Conservation (phyloP, 331 rosid genomes). For the Rhamnella rubrinervis region DNA sequence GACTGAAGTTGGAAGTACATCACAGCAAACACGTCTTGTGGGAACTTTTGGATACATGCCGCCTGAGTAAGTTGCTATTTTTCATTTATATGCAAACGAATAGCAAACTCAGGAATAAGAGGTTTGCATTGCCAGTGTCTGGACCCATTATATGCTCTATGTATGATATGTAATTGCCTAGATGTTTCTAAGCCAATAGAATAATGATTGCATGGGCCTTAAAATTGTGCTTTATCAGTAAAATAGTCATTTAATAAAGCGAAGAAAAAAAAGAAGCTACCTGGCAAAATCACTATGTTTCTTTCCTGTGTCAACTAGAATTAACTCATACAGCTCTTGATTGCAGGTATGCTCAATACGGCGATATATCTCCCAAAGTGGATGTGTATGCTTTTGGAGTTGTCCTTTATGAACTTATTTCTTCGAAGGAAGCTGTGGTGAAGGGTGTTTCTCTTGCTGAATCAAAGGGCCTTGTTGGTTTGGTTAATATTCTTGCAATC, state of each 20-base stretch:
- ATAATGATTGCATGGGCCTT: neutral
- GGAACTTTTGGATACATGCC: conserved; percentile 99
- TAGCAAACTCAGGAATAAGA: conserved; percentile 9
- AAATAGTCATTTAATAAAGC: neutral
- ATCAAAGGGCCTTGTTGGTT: conserved; percentile 64
- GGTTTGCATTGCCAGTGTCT: conserved; percentile 7
- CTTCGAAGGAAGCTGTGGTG: conserved; percentile 77
- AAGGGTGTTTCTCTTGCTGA: conserved; percentile 39
- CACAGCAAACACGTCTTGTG: conserved; percentile 62
- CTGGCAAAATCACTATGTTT: neutral
- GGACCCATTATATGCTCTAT: neutral
- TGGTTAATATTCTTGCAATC: conserved; percentile 47
- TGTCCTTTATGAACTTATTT: conserved; percentile 81
- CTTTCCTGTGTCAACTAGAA: conserved; percentile 6
- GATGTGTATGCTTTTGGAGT: conserved; percentile 92
- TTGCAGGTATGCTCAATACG: conserved; percentile 76
- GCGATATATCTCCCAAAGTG: conserved; percentile 78
- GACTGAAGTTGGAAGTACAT: conserved; percentile 62
- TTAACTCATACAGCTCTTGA: conserved; percentile 20
- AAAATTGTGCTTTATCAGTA: conserved; percentile 2
- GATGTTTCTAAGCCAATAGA: conserved; percentile 15
- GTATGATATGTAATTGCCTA: neutral
- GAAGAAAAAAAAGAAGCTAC: neutral
- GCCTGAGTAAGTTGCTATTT: conserved; percentile 64
- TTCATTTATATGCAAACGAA: neutral